These are phyloP conservation scores for Trapa incisa DNA, from an alignment of 345 rosid genomes.

Conservation along the genomic window DNA sequence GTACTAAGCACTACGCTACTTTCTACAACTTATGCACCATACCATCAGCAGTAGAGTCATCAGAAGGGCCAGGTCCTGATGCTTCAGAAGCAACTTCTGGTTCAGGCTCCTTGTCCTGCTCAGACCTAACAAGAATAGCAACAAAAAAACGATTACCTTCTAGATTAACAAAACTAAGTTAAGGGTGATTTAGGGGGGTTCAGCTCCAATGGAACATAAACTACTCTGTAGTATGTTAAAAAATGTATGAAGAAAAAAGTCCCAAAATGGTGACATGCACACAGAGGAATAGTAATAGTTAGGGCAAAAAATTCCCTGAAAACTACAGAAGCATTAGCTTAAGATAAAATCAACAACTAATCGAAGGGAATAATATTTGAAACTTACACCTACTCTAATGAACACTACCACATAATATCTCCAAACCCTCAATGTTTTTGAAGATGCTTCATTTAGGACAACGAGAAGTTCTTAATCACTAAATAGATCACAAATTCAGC, in stretches of 20 bases:
- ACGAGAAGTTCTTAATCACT: not conserved
- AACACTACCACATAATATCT: not conserved
- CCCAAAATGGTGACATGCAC: not conserved
- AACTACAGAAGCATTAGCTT: not conserved
- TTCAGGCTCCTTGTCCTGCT: conserved; percentile 98
- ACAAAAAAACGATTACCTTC: not conserved
- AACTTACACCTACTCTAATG: not conserved
- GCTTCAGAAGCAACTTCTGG: conserved; percentile 58
- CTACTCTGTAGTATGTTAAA: not conserved
- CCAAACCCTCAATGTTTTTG: not conserved
- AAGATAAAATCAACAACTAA: not conserved
- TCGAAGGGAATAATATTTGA: not conserved
- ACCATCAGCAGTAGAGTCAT: conserved; percentile 66
- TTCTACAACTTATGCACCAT: conserved; percentile 8
- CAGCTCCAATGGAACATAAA: not conserved
- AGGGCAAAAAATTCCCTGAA: not conserved
- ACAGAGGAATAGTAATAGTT: not conserved
- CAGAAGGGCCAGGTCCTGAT: conserved; percentile 47
- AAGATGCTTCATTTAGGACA: not conserved
- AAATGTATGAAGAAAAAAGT: not conserved
- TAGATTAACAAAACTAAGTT: no score
- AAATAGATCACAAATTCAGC: not conserved
- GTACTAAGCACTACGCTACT: not conserved
- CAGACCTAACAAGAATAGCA: conserved; percentile 46
- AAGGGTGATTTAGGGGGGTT: not conserved